phyloP scores from a whole-genome alignment of 2,329 filamentous ascomycete species.

The Fusarium vanettenii region DNA sequence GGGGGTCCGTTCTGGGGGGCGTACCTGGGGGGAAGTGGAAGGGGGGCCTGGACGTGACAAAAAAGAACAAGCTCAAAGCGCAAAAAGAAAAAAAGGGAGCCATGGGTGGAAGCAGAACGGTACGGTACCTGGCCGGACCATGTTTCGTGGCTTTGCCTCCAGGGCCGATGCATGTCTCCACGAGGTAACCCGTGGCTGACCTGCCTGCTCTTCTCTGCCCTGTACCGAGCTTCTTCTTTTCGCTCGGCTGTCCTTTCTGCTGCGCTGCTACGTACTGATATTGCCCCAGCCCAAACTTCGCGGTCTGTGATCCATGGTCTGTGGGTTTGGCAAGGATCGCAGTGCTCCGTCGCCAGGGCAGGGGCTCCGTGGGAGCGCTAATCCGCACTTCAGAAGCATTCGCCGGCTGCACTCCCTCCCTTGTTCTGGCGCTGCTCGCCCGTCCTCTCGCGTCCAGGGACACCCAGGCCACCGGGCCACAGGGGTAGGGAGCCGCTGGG shows the following conservation, averaged over 20 bases:
- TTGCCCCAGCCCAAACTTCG: slow-evolving; percentile 9
- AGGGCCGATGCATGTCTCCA: slow-evolving; percentile 37
- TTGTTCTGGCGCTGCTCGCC: slow-evolving; percentile 4
- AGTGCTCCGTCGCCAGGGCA: slow-evolving; percentile 15
- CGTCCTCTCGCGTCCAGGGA: slow-evolving; percentile 16
- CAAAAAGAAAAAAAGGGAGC: slow-evolving; percentile 31
- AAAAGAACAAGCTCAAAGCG: slow-evolving; percentile 25
- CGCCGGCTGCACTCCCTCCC: neutral
- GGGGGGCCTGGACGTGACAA: slow-evolving; percentile 23
- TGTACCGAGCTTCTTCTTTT: slow-evolving; percentile 25
- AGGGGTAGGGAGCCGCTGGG: slow-evolving; percentile 34
- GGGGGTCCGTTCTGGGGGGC: slow-evolving; percentile 19
- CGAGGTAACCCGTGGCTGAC: slow-evolving; percentile 31
- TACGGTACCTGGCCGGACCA: slow-evolving; percentile 38
- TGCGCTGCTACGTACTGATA: slow-evolving; percentile 6
- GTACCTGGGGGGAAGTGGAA: slow-evolving; percentile 7
- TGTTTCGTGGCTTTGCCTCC: slow-evolving; percentile 36
- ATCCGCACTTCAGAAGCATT: slow-evolving; percentile 15
- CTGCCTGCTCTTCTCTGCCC: slow-evolving; percentile 28
- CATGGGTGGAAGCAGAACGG: slow-evolving; percentile 12
- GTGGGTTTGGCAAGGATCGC: slow-evolving; percentile 21
- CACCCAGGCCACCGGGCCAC: slow-evolving; percentile 37
- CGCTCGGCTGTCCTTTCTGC: slow-evolving; percentile 23
- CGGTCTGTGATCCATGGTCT: neutral
- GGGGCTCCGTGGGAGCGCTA: slow-evolving; percentile 21